Conservation (phyloP, 2,329 filamentous ascomycete species). For the Fusarium sp. region DNA sequence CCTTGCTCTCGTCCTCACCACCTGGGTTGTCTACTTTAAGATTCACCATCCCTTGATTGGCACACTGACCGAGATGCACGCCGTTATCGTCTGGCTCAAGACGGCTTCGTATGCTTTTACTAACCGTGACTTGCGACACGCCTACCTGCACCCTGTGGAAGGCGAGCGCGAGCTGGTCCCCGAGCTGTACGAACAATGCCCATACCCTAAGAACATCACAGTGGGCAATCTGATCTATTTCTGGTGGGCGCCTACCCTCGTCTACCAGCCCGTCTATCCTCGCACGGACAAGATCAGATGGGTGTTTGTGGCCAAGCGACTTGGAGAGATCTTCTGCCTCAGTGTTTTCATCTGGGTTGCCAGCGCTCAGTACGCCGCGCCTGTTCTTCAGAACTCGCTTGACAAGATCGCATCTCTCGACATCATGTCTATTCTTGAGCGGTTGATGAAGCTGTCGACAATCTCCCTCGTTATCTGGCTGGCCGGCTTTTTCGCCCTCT, state of each 20-base stretch:
- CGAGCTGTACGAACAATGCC: constrained; percentile 82
- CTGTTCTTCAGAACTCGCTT: constrained; percentile 88
- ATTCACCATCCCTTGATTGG: constrained; percentile 95
- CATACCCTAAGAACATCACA: constrained; percentile 93
- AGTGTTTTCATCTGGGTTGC: constrained; percentile 95
- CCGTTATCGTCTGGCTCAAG: constrained; percentile 96
- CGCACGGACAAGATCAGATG: constrained; percentile 85
- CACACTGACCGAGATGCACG: constrained; percentile 89
- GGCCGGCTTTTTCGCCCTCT: constrained; percentile 95
- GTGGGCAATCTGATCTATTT: constrained; percentile 91
- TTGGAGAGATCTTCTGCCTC: constrained; percentile 81
- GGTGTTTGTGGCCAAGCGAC: constrained; percentile 86
- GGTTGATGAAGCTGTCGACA: constrained; percentile 93
- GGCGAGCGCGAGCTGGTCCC: constrained; percentile 79
- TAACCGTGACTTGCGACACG: constrained; percentile 93
- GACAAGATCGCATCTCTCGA: constrained; percentile 87
- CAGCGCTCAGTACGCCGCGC: constrained; percentile 93
- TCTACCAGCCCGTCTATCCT: constrained; percentile 97
- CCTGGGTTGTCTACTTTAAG: constrained; percentile 87
- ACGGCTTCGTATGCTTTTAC: constrained; percentile 96
- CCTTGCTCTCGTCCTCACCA: constrained; percentile 82
- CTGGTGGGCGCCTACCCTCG: constrained; percentile 96
- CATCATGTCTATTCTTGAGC: constrained; percentile 84
- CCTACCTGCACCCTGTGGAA: constrained; percentile 81
- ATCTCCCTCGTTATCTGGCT: constrained; percentile 98